phyloP scores from a whole-genome alignment of 768 basidiomycete genomes.

The Daedalea quercina region DNA sequence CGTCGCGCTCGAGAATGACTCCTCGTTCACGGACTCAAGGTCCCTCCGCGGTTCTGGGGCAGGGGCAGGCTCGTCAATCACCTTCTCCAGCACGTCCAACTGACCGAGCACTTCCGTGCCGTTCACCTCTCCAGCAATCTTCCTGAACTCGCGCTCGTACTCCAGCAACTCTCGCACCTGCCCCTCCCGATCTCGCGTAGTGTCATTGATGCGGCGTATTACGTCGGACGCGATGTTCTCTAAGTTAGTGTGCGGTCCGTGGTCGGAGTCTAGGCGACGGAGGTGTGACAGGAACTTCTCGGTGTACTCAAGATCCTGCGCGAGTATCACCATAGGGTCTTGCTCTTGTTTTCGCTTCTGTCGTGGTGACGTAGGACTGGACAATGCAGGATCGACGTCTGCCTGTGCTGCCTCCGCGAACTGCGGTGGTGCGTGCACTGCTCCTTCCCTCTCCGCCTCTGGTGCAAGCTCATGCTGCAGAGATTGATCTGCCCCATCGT shows the following conservation, averaged over 20 bases:
- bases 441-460: conserved; percentile 1
- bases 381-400: conserved; percentile 42
- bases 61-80: conserved; percentile 33
- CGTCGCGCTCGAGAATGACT: conserved; percentile 13
- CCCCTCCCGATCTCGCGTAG: conserved; percentile 67
- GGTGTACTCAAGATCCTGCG: conserved; percentile 69
- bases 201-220: conserved; percentile 71
- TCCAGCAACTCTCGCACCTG: conserved; percentile 76
- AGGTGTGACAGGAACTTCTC: conserved; percentile 72
- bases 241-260: conserved; percentile 30
- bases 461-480: conserved; percentile 20
- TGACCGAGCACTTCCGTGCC: conserved; percentile 66
- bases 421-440: conserved; percentile 6
- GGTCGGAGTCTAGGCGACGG: conserved; percentile 58
- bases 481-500: conserved; percentile 24
- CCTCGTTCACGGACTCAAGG: conserved; percentile 25
- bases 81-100: conserved; percentile 57
- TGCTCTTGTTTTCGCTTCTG: conserved; percentile 24
- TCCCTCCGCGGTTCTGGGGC: conserved; percentile 10
- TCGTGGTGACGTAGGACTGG: conserved; percentile 26
- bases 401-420: conserved; percentile 24
- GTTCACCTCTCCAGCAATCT: conserved; percentile 71
- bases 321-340: conserved; percentile 69
- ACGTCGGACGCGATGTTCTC: conserved; percentile 71
- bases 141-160: conserved; percentile 73